Evolutionary conservation across 768 basidiomycete genomes (phyloP), one percentile per base, ranked within the genome.

Genomic region (Naganishia antarctica): DNA sequence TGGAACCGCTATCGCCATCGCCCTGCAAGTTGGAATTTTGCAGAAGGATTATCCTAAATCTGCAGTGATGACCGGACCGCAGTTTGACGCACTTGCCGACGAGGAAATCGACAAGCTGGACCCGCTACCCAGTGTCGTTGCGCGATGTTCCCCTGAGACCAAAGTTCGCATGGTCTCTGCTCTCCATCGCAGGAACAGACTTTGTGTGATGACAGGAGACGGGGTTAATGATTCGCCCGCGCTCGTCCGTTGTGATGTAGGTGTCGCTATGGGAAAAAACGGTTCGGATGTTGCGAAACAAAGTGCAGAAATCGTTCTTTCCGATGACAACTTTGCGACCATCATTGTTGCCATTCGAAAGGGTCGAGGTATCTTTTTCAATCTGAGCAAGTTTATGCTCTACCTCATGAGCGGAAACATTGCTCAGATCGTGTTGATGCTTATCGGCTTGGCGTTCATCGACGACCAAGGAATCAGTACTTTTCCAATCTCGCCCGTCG

Each of bases 251-350:
- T 81, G 83, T 25, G 85, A 86, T 69, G 80, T 85, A 51, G 83
- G 84, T 11, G 82, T 86, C 46, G 85, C 84, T 0, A 84, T 86
- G 75, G 84, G 84, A 5, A 76, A 81, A 74, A 81, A 80, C 32
- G 84, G 83, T 6, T 81, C 80, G 5, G 83, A 84, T 67, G 84
- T 85, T 31, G 84, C 84, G 13, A 83, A 86, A 70, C 82, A 84
- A 65, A 84, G 84, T 4, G 81, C 85, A 7, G 85, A 85, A 69
- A 80, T 87, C 59, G 81, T 87, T 15, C 80, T 88, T 15, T 79
- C 85, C 46, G 83, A 85, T 61, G 84, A 85, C 70, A 84, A 85
- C 71, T 85, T 87, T 68, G 83, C 84, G 0, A 83, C 85, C 2
- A 86, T 87, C 65, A 80, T 84, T 51, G 80, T 81, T 41, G 86